Percentiles rank a stretch among this genome's conserved stretches.
These are phyloP conservation scores for Cryptosporidium viatorum DNA, from an alignment of 169 alveolate species.

Conservation along the genomic window DNA sequence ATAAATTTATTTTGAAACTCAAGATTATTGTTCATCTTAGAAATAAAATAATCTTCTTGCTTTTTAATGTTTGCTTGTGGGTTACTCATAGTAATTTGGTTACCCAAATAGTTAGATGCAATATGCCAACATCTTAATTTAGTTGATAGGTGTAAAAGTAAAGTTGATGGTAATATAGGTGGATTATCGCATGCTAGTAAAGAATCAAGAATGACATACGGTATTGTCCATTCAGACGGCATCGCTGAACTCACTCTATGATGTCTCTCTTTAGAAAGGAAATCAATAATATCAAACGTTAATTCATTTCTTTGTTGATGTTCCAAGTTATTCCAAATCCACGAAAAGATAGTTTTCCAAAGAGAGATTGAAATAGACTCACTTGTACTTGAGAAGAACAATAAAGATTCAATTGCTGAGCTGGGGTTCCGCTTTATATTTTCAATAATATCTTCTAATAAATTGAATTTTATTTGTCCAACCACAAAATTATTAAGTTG, in stretches of 20 bases:
- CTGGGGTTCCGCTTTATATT: not conserved
- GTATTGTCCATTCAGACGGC: conserved; percentile 69
- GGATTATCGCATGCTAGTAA: conserved; percentile 36
- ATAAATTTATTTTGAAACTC: not conserved
- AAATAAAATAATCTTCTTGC: not conserved
- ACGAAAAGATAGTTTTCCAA: conserved; percentile 68
- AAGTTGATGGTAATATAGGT: conserved; percentile 43
- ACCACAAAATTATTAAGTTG: not conserved
- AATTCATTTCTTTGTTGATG: not conserved
- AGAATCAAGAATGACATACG: conserved; percentile 27
- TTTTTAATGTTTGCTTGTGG: not conserved
- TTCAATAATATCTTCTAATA: conserved; percentile 4
- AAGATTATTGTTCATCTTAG: not conserved
- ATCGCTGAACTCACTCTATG: conserved; percentile 69
- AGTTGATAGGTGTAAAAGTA: conserved; percentile 50
- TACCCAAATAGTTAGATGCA: conserved; percentile 35
- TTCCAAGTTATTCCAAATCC: conserved; percentile 41
- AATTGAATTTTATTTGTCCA: not conserved
- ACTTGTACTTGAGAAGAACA: conserved; percentile 53
- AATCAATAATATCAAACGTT: conserved; percentile 29
- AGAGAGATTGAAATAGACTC: conserved; percentile 28
- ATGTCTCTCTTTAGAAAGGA: conserved; percentile 72
- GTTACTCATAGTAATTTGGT: not conserved
- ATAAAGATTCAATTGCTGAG: conserved; percentile 20
- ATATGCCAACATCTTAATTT: conserved; percentile 73